Evolutionary conservation across 1,139 yeast species (phyloP).

Genomic region (Arxiozyma slooffiae): DNA sequence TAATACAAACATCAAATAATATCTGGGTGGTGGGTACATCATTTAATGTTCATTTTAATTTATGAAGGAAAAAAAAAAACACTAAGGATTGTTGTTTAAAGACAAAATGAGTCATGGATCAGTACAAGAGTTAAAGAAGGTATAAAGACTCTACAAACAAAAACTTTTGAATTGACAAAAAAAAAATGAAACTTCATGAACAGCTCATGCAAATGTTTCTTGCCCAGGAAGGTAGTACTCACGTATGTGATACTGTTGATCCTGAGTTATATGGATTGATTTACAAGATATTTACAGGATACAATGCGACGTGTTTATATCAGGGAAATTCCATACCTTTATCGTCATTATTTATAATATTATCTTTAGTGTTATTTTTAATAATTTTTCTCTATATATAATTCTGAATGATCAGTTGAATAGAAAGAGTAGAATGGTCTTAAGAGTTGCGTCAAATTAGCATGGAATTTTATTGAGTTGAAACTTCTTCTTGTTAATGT

Average conservation of each 20-base stretch:
- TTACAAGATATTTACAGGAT: slow-evolving; percentile 36
- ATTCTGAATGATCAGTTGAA: not conserved
- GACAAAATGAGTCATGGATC: too few relatives aligned
- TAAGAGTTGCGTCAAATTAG: not conserved
- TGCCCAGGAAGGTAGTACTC: not conserved
- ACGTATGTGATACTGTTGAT: not conserved
- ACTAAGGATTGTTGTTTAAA: too few relatives aligned
- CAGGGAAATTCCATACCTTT: slow-evolving; percentile 68
- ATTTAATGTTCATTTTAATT: too few relatives aligned
- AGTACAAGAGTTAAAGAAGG: too few relatives aligned
- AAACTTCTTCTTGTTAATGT: not conserved
- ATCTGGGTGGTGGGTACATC: too few relatives aligned
- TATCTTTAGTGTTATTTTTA: slow-evolving; percentile 51
- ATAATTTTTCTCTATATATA: slow-evolving; percentile 34
- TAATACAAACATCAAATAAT: too few relatives aligned
- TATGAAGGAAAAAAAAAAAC: too few relatives aligned
- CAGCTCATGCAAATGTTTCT: not conserved
- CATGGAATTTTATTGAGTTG: not conserved
- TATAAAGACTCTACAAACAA: too few relatives aligned
- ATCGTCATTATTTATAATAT: slow-evolving; percentile 42
- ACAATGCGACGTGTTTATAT: slow-evolving; percentile 77
- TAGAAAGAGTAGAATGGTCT: not conserved
- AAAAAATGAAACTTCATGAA: not conserved
- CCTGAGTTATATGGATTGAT: not conserved
- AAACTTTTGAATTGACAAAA: too few relatives aligned